Evolutionary conservation across 2,329 filamentous ascomycete genomes (phyloP), one percentile per base, ranked within the genome.

Genomic region (Aspergillus brasiliensis): DNA sequence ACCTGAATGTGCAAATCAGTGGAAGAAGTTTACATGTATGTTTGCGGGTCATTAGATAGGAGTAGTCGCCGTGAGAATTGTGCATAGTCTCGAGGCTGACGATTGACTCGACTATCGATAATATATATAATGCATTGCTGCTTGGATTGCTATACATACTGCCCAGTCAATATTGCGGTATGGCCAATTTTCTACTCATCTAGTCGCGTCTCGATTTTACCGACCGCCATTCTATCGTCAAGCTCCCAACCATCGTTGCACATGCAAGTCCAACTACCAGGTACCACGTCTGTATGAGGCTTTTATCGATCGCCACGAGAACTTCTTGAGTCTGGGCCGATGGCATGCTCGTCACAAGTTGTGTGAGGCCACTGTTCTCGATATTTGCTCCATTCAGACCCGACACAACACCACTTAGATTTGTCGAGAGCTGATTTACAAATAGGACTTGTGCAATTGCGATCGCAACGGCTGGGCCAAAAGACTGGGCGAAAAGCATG

Each of bases 361-460:
- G 60, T 3, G 55, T 53, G 11, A 70, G 61, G 28, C 66, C 65
- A 15, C 58, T 60, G 5, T 63, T 10, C 49, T 56, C 61, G 15
- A 70, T 62, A 57, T 59, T 60, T 3, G 34, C 51, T 23, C 63
- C 53, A 13, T 52, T 60, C 23, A 67, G 19, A 1, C 62, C 66
- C 2, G 67, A 60, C 13, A 65, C 25, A 10, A 67, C 6, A 8
- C 51, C 34, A 42, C 48, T 13, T n/a, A 69, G 59, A 23, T n/a
- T 63, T 3, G 59, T 58, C 15, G 58, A 63, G 11, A 87, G 76
- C 8, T 74, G 70, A 64, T 83, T 83, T 48, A 77, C 78, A 60
- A 86, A 83, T 23, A 85, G 75, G 53, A 78, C 81, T 64, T 85
- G 81, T 2, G 77, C 83, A 53, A 84, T 80, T 2, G 79, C 78